Base-by-base conservation (phyloP, 192 early-diverging fungal species). In the Umbelopsis isabellina region DNA sequence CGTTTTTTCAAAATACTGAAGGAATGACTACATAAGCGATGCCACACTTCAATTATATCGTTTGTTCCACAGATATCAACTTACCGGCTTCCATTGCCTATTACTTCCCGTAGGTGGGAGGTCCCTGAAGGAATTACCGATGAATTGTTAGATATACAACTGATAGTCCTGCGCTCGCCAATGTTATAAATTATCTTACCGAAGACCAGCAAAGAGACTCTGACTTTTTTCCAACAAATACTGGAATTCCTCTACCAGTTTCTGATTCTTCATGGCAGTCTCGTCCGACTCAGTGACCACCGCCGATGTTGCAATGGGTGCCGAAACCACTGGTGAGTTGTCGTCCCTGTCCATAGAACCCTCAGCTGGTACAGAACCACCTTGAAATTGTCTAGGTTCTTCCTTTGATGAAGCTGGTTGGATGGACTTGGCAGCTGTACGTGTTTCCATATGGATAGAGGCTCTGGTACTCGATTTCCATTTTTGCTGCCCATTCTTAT, bases 151-250 rank as follows among this genome's bases (percentile, higher is more conserved):
- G 15, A 13, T 49, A 20, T 20, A 49, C 48, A 13, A 1, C 18
- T 7, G 7, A 6, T 61, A 13, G 4, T 2, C 1, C 27, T 18
- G 27, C 11, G 33, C 33, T 13, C 7, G 27, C 7, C 33, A 15
- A 3, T 35, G 11, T 1, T 66, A 37, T 49, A 3, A 44, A 21
- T 18, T 0, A 53, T 80, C 66, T 73, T 83, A 93, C 92, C 92
- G 88, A 22, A 99, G 78, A 0, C 96, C 97, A 20, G 93, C 91
- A 81, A 99, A 99, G 47, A 97, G 79, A 75, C 96, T 95, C 76
- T 99, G 97, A 70, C 93, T 95, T 80, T 98, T 99, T 72, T 99
- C 97, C 13, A 98, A 80, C 45, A 99, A 77, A 73, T 96, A 98
- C 67, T 95, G 92, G 68, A 97, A 99, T 78, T 98, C 95, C 58